Base-by-base conservation (phyloP, 176 grass and related monocot genomes). In the Pharus latifolius region DNA sequence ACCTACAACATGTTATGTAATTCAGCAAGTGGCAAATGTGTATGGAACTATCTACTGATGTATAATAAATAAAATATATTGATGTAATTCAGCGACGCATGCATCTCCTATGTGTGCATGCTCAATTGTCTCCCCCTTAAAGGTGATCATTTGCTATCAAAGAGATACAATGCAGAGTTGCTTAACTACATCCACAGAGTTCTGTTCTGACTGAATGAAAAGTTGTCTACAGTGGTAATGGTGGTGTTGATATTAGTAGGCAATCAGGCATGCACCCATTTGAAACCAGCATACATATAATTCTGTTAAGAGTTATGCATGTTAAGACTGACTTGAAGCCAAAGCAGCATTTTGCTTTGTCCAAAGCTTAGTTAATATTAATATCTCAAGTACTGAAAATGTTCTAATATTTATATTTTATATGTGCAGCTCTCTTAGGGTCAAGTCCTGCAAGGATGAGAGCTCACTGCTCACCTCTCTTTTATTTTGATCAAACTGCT, bases 351-450 rank as follows among this genome's bases (percentile, higher is more conserved):
- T 62, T 72, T 49, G 6, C 19, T 41, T 11, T 26, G 8, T 71
- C 63, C 6, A 8, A 45, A 45, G 9, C 25, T 13, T 46, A 29
- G 1, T 11, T 37, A 29, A 7, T n/a, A n/a, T n/a, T n/a, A n/a
- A n/a, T 12, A 49, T 71, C n/a, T 31, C 34, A 27, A 54, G 20
- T 69, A 48, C 40, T 28, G 51, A 3, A 45, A 64, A 65, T 52
- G 33, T 25, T 80, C 70, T 75, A 48, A 80, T 48, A 60, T 52
- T 20, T 61, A 19, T 9, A 66, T 5, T 28, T 50, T 63, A 54
- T 63, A 11, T 17, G 23, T 69, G 54, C 83, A 85, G 76, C 32
- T 63, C 30, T 20, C 20, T 47, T 79, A 13, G 33, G 40, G 18
- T 61, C 66, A 13, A 62, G 24, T 40, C 25, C 62, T 14, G 5